phyloP scores from a whole-genome alignment of 495 filamentous ascomycete species.

The Choiromyces venosus region DNA sequence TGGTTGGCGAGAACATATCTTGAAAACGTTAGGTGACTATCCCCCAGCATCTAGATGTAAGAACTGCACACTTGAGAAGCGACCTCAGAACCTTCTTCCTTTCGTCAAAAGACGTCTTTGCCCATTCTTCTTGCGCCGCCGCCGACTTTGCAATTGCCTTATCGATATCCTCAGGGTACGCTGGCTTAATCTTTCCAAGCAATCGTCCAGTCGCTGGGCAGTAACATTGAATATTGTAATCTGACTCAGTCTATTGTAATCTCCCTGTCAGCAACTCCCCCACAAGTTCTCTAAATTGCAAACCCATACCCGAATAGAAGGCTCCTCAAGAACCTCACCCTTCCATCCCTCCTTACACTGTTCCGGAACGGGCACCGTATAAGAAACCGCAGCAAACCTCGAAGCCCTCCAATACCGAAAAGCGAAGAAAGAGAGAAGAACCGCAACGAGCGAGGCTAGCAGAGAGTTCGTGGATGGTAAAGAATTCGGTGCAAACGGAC shows the following conservation, averaged over 20 bases:
- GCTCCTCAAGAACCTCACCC: constrained; percentile 59
- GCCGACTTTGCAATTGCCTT: constrained; percentile 67
- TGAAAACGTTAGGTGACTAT: not conserved
- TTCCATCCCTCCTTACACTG: constrained; percentile 53
- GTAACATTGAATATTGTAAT: constrained; percentile 72
- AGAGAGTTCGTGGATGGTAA: constrained; percentile 26
- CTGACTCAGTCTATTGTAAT: constrained; percentile 48
- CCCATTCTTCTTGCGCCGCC: constrained; percentile 74
- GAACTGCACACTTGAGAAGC: constrained; percentile 62
- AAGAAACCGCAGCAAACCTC: constrained; percentile 49
- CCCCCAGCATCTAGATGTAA: not conserved
- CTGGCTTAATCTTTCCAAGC: constrained; percentile 73
- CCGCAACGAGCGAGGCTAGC: constrained; percentile 13
- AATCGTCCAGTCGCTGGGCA: constrained; percentile 80
- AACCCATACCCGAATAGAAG: constrained; percentile 49
- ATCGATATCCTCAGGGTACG: constrained; percentile 73
- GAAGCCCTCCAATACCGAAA: constrained; percentile 44
- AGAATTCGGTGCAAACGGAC: not conserved
- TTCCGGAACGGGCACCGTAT: constrained; percentile 55
- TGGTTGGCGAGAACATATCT: constrained; percentile 82
- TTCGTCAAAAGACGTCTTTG: constrained; percentile 67
- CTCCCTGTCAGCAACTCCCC: constrained; percentile 11
- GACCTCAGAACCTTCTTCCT: constrained; percentile 75
- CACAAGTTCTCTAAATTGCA: not conserved
- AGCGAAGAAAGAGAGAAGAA: constrained; percentile 27